A percentile compares a stretch with the other conserved stretches of the same genome.
phyloP scores from a whole-genome alignment of 768 basidiomycete species.

The Leccinum subgranulosum region DNA sequence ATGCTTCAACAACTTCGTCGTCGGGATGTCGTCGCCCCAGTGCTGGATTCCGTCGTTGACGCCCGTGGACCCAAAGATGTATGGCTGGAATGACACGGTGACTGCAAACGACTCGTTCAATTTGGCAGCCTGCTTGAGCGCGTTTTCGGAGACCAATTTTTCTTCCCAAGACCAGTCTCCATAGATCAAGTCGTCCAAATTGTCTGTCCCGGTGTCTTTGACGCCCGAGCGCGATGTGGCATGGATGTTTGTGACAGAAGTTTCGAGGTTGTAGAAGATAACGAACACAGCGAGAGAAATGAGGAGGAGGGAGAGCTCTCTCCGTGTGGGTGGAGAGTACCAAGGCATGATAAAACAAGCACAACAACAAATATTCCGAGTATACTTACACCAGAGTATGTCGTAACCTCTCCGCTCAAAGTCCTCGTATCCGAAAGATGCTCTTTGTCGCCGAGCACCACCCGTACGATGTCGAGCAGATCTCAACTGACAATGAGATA shows the following conservation, averaged over 20 bases:
- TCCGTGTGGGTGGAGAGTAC: conserved; percentile 63
- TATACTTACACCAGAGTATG: background rate
- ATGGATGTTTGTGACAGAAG: conserved; percentile 42
- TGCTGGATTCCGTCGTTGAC: conserved; percentile 52
- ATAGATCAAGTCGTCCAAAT: conserved; percentile 59
- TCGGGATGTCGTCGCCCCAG: conserved; percentile 58
- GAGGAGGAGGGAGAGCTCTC: conserved; percentile 69
- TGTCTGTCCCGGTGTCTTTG: conserved; percentile 37
- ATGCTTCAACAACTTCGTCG: conserved; percentile 57
- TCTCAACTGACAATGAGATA: conserved; percentile 52
- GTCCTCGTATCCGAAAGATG: too few species aligned
- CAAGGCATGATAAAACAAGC: conserved; percentile 49
- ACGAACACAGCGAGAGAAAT: conserved; percentile 64
- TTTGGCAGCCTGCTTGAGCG: conserved; percentile 40
- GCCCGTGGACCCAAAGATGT: conserved; percentile 23
- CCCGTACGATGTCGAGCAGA: conserved; percentile 83
- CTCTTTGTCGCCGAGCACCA: too few species aligned
- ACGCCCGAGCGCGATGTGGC: conserved; percentile 26
- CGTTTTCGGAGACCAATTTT: conserved; percentile 55
- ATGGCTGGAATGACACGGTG: conserved; percentile 22
- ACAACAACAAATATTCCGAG: background rate
- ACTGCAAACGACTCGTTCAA: conserved; percentile 9
- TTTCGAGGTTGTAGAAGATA: conserved; percentile 72
- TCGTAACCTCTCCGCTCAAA: background rate
- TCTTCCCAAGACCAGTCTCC: conserved; percentile 71